These are phyloP conservation scores for Cicer pinnatifidum DNA, from an alignment of 306 rosid species.

Conservation along the genomic window DNA sequence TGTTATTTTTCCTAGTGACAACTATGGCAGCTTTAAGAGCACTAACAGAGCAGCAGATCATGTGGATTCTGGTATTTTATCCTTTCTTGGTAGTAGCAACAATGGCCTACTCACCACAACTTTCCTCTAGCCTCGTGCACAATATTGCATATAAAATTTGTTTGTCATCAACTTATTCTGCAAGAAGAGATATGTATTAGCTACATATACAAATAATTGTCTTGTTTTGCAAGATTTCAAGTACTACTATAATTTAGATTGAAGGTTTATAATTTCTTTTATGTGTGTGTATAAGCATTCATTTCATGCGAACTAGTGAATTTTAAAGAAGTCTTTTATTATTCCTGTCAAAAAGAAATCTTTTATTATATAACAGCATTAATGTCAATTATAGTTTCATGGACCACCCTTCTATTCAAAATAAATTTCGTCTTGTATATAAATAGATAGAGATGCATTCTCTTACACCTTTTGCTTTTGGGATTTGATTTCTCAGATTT, in stretches of 20 bases:
- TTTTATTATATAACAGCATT: not conserved
- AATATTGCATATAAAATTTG: slow-evolving; percentile 11
- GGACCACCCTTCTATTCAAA: not conserved
- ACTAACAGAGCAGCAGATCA: not conserved
- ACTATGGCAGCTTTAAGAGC: slow-evolving; percentile 32
- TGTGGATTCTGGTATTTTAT: slow-evolving; percentile 30
- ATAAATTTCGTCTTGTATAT: not conserved
- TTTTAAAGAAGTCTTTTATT: too few species aligned
- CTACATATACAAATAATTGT: not conserved
- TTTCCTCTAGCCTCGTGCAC: slow-evolving; percentile 37
- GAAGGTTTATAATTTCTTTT: not conserved
- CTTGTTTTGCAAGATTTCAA: not conserved
- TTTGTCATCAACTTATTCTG: not conserved
- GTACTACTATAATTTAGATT: not conserved
- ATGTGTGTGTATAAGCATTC: too few species aligned
- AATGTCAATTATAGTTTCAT: not conserved
- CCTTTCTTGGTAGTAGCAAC: slow-evolving; percentile 30
- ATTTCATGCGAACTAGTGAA: too few species aligned
- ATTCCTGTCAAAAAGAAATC: not conserved
- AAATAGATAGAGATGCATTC: not conserved
- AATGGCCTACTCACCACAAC: slow-evolving; percentile 41
- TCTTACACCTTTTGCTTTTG: not conserved
- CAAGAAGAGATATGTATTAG: not conserved
- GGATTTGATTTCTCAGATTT: not conserved
- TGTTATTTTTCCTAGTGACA: slow-evolving; percentile 16